Evolutionary conservation across 495 filamentous ascomycete genomes (phyloP), one percentile per base, ranked within the genome.

Genomic region (Extremus antarcticus): DNA sequence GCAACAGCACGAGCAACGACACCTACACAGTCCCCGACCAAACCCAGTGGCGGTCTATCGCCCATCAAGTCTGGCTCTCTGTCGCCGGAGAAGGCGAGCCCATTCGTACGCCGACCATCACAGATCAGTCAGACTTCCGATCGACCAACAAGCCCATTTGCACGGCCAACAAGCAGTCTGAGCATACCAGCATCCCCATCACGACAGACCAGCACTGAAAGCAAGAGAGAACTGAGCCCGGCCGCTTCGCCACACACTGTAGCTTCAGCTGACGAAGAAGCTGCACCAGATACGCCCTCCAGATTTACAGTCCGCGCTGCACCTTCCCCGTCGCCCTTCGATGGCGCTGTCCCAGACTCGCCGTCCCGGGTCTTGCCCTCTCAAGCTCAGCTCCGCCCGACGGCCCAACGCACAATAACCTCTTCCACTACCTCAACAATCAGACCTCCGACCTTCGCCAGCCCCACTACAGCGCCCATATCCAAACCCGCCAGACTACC

Each of bases 21-120:
- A 9, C 59, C 59, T 1, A 55, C 43, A 19, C 43, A 15, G 2
- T 52, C 55, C 9, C 51, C 55, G 1, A 39, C 59, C 21, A 54
- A 56, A 17, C 20, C 25, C 35, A 20, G 23, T 3, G 16, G 50
- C 25, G 20, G 32, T 17, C 23, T 45, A 13, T 55, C 52, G 3
- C 38, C 32, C 7, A 51, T 52, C 4, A 55, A 39, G 39, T 21
- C 16, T 24, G 24, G 35, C 32, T 58, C 55, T 1, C 47, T 62
- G 1, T 58, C 55, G 22, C 59, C 59, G 1, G 55, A 58, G 47
- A 62, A 62, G 35, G 41, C 51, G n/a, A 62, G 55, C 39, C 59
- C 59, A 10, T 62, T 62, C 29, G 59, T 58, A 2, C 50, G 59
- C 9, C 55, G 59, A 9, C 59, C 59, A 32, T 55, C 51, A 9